Evolutionary conservation across 352 stramenopile species (phyloP), one percentile per base, ranked within the genome.

Genomic region (Pythium chondricola): DNA sequence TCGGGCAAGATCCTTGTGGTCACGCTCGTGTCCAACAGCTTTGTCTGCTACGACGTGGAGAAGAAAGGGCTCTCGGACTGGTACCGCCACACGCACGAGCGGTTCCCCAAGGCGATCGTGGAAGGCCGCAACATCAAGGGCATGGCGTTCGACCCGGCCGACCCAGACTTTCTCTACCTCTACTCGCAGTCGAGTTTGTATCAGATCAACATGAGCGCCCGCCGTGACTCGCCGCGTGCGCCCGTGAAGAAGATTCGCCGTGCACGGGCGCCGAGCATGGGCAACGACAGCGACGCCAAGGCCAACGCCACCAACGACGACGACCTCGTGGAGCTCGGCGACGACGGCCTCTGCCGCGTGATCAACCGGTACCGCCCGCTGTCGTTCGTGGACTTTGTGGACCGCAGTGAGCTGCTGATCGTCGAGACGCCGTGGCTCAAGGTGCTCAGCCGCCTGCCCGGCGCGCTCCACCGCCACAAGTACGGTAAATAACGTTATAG

Each of bases 341-440:
- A 83, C 29, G 69, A 88, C 21, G 71, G 72, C 21, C 73, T 88
- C 38, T 89, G 78, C 52, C 74, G 68, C 29, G 75, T 91, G 33
- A 75, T 93, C 56, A 86, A 88, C 55, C 74, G 78, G 25, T 93
- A 89, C 67, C 74, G 82, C 20, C 82, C 82, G 45, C 65, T 93
- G n/a, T 85, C 82, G 41, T 93, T 89, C 56, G 75, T 88, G 31
- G 78, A 89, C 49, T 93, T 91, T 60, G 43, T 93, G 25, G 71
- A 64, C 39, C 71, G 70, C 36, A 79, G 76, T 47, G 82, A 93
- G 63, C 63, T 93, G 50, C 53, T 89, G 29, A 69, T 93, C 39
- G 79, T 93, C 24, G 82, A 93, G 64, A 91, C 77, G 20, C 82
- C 79, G 40, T 93, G 81, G 74, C 73, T 93, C 46, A 91, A 93